These are phyloP conservation scores for Podaxis mareebaensis DNA, from an alignment of 768 basidiomycete species.

Conservation along the genomic window DNA sequence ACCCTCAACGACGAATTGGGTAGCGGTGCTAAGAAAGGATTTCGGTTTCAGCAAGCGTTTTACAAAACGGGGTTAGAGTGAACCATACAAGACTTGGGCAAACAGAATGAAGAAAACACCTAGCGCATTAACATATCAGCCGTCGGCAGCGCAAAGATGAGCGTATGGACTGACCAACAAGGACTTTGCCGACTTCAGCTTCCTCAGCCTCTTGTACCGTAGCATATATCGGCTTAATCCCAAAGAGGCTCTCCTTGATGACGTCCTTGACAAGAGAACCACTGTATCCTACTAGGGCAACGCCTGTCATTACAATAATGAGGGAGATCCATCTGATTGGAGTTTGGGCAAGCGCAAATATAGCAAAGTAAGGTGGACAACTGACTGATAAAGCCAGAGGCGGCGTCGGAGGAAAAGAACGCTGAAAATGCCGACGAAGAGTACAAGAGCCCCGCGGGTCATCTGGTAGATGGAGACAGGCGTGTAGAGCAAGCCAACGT, in stretches of 20 bases:
- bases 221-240: slow-evolving; percentile 33
- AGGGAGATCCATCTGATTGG: slow-evolving; percentile 82
- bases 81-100: slow-evolving; percentile 87
- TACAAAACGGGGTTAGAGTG: slow-evolving; percentile 19
- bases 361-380: slow-evolving; percentile 13
- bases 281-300: slow-evolving; percentile 83
- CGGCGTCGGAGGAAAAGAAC: slow-evolving; percentile 87
- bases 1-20: slow-evolving; percentile 90
- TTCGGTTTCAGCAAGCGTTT: slow-evolving; percentile 18
- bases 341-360: background rate
- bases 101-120: slow-evolving; percentile 92
- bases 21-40: slow-evolving; percentile 64
- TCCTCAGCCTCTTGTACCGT: slow-evolving; percentile 50
- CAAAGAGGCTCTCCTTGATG: slow-evolving; percentile 45
- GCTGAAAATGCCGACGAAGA: slow-evolving; percentile 90
- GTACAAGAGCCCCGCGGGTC: slow-evolving; percentile 89
- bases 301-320: slow-evolving; percentile 82
- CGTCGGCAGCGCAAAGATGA: slow-evolving; percentile 23
- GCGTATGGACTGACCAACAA: slow-evolving; percentile 57
- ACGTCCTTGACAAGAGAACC: slow-evolving; percentile 85
- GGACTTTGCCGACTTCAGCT: slow-evolving; percentile 66
- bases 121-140: slow-evolving; percentile 27
- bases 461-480: slow-evolving; percentile 98
- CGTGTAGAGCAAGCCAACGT: slow-evolving; percentile 91
- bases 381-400: slow-evolving; percentile 86